These are phyloP conservation scores for Calonectria multiphialidica DNA, from an alignment of 2,329 filamentous ascomycete species.

Conservation along the genomic window DNA sequence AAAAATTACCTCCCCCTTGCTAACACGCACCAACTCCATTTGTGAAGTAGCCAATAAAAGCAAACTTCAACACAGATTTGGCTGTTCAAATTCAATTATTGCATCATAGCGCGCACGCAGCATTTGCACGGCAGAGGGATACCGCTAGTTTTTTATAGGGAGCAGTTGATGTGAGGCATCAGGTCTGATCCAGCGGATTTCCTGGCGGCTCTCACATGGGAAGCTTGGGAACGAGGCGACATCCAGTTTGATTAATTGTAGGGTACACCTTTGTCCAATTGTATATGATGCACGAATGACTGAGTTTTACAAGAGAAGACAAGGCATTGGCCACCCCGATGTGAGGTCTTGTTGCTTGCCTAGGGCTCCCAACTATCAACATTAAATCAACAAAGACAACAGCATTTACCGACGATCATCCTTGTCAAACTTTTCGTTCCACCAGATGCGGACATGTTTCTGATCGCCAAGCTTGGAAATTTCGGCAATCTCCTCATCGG, in stretches of 20 bases:
- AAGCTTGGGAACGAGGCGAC: background rate
- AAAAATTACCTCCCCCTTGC: background rate
- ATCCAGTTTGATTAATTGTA: too few relatives aligned
- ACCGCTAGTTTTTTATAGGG: too few relatives aligned
- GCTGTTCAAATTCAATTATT: background rate
- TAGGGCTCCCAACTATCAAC: background rate
- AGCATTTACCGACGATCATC: constrained; percentile 58
- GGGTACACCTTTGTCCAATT: too few relatives aligned
- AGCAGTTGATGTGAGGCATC: too few relatives aligned
- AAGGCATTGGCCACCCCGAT: background rate
- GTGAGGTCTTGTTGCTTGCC: background rate
- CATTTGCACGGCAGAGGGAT: too few relatives aligned
- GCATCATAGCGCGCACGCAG: background rate
- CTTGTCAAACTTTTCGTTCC: constrained; percentile 62
- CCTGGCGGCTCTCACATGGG: too few relatives aligned
- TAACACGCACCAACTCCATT: background rate
- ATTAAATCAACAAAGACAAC: background rate
- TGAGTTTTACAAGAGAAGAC: background rate
- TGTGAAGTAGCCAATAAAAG: background rate
- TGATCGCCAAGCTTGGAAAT: constrained; percentile 67
- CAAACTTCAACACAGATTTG: background rate
- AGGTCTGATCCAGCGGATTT: too few relatives aligned
- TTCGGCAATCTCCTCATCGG: constrained; percentile 67
- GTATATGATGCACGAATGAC: too few relatives aligned
- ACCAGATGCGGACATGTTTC: constrained; percentile 74